Evolutionary conservation across 768 basidiomycete genomes (phyloP).

Genomic region (Sarcodon sp.): DNA sequence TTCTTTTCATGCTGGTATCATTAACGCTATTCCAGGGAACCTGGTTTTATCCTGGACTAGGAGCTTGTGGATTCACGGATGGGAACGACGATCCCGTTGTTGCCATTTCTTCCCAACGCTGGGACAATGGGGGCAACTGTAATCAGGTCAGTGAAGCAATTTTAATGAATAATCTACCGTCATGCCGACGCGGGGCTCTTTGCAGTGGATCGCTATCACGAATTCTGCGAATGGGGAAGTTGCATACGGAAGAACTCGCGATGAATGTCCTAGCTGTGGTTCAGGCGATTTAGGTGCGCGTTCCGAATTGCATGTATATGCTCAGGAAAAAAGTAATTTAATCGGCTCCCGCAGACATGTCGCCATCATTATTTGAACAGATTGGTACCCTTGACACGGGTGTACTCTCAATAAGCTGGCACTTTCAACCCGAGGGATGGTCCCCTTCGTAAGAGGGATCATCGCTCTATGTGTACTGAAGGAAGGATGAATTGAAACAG

Average conservation of each 20-base stretch:
- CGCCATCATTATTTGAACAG: slow-evolving; percentile 42
- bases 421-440: slow-evolving; percentile 32
- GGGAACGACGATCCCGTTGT: slow-evolving; percentile 39
- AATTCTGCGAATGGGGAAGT: slow-evolving; percentile 41
- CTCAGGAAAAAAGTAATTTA: not conserved
- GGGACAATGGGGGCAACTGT: slow-evolving; percentile 43
- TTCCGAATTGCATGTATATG: not conserved
- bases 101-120: slow-evolving; percentile 44
- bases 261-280: slow-evolving; percentile 47
- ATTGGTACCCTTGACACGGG: slow-evolving; percentile 35
- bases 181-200: not conserved
- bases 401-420: slow-evolving; percentile 40
- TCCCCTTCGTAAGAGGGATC: no score
- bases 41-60: slow-evolving; percentile 45
- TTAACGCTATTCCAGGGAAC: slow-evolving; percentile 36
- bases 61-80: slow-evolving; percentile 51
- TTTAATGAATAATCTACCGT: slow-evolving; percentile 4
- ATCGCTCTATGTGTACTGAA: no score
- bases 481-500: no score
- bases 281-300: slow-evolving; percentile 41
- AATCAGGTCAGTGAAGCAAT: slow-evolving; percentile 33
- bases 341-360: slow-evolving; percentile 39
- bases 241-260: slow-evolving; percentile 37
- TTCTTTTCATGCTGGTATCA: not conserved
- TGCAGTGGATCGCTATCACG: slow-evolving; percentile 45